phyloP scores from a whole-genome alignment of 352 stramenopile genomes.

The Globisporangium splendens region DNA sequence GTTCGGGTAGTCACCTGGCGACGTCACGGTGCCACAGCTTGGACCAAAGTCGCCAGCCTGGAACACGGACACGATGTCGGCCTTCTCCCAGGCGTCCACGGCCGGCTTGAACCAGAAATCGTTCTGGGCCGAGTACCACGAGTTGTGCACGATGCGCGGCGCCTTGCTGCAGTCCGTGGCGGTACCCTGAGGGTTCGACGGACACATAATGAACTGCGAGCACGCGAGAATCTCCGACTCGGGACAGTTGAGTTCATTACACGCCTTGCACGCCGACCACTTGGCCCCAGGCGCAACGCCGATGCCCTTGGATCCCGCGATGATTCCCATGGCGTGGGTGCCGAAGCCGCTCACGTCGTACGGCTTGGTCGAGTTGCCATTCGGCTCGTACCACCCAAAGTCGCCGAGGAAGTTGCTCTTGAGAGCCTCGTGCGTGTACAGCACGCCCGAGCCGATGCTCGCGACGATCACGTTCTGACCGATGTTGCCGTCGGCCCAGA shows the following conservation, averaged over 20 bases:
- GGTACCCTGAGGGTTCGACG: constrained; percentile 16
- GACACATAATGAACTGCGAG: constrained; percentile 35
- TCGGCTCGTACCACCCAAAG: constrained; percentile 31
- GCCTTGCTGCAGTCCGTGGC: constrained; percentile 28
- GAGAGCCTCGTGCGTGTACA: constrained; percentile 22
- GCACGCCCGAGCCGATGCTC: constrained; percentile 30
- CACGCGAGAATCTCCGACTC: constrained; percentile 23
- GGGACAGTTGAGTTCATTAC: constrained; percentile 11
- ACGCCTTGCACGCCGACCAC: constrained; percentile 32
- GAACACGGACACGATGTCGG: constrained; percentile 25
- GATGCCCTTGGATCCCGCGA: constrained; percentile 25
- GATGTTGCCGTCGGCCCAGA: constrained; percentile 26
- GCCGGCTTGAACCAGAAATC: background rate
- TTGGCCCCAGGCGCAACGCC: constrained; percentile 33
- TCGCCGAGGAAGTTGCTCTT: constrained; percentile 20
- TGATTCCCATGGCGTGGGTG: constrained; percentile 34
- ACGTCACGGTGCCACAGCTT: constrained; percentile 14
- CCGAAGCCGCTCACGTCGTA: constrained; percentile 25
- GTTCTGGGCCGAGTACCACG: constrained; percentile 19
- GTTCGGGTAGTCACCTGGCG: constrained; percentile 20
- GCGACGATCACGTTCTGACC: constrained; percentile 24
- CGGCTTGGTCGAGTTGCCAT: constrained; percentile 8
- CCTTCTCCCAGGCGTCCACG: constrained; percentile 19
- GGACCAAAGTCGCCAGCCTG: constrained; percentile 23
- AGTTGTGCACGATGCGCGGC: constrained; percentile 28